phyloP scores from a whole-genome alignment of 257 asterid species.

The Solanum gracilifrons region DNA sequence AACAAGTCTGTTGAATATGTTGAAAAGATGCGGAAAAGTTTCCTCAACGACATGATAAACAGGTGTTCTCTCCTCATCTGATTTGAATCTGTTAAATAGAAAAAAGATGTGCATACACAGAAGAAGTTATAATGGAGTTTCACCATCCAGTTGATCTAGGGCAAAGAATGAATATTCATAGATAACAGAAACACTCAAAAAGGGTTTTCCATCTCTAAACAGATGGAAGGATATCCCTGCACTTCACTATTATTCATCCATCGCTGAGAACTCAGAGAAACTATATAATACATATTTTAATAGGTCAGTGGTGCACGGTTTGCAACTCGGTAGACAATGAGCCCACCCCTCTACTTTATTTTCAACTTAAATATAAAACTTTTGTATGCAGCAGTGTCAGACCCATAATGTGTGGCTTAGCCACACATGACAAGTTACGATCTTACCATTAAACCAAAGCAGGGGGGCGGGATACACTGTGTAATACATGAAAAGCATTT shows the following conservation, averaged over 20 bases:
- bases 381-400: not conserved
- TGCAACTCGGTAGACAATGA: not conserved
- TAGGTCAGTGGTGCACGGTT: not conserved
- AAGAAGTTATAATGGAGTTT: not conserved
- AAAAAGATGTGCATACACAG: not conserved
- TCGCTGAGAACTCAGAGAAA: not conserved
- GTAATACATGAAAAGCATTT: not conserved
- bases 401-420: not conserved
- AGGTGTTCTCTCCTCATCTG: slow-evolving; percentile 92
- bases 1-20: slow-evolving; percentile 67
- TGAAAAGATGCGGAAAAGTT: slow-evolving; percentile 82
- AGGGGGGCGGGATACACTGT: not conserved
- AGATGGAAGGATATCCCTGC: not conserved
- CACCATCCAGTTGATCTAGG: not conserved
- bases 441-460: not conserved
- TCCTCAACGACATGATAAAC: slow-evolving; percentile 80
- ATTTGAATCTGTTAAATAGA: slow-evolving; percentile 70
- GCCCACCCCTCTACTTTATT: not conserved
- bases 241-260: not conserved
- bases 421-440: not conserved
- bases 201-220: not conserved
- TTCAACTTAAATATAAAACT: not conserved
- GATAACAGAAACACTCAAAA: not conserved
- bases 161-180: not conserved
- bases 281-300: not conserved